Conservation (phyloP, 495 filamentous ascomycete species). For the Niebla homalea region DNA sequence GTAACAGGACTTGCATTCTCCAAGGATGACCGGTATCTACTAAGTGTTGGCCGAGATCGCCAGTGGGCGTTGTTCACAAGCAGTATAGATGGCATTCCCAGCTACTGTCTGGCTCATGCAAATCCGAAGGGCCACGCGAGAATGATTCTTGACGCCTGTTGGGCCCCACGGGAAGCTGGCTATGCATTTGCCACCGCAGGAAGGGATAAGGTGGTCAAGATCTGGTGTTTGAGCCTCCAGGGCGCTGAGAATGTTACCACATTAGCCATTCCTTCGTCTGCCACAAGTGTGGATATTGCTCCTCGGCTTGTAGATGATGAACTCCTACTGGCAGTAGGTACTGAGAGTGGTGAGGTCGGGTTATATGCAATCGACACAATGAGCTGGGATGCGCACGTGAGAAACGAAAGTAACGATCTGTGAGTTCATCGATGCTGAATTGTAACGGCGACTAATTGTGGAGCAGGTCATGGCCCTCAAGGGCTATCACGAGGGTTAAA, state of each 20-base stretch:
- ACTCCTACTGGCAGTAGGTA: constrained; percentile 53
- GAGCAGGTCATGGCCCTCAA: constrained; percentile 42
- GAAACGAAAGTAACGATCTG: constrained; percentile 5
- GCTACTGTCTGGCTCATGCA: constrained; percentile 42
- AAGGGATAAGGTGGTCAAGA: constrained; percentile 70
- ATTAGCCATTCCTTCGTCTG: constrained; percentile 42
- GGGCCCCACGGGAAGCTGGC: constrained; percentile 45
- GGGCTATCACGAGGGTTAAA: constrained; percentile 56
- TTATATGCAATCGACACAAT: constrained; percentile 29
- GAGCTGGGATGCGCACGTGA: constrained; percentile 33
- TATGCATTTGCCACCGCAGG: constrained; percentile 71
- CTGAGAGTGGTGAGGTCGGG: constrained; percentile 33
- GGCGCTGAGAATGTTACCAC: constrained; percentile 33
- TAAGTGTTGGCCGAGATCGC: constrained; percentile 84
- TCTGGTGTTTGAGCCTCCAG: constrained; percentile 46
- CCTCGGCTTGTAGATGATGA: constrained; percentile 23
- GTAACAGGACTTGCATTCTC: constrained; percentile 71
- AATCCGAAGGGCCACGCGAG: constrained; percentile 78
- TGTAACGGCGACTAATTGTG: constrained; percentile 1
- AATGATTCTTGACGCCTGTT: constrained; percentile 79
- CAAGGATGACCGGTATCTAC: constrained; percentile 52
- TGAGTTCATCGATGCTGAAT: constrained; percentile 1
- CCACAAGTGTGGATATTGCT: constrained; percentile 67
- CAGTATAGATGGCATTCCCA: constrained; percentile 20
- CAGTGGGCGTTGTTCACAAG: constrained; percentile 74